These are phyloP conservation scores for Juglanconis juglandina DNA, from an alignment of 2,329 filamentous ascomycete genomes.

Conservation along the genomic window DNA sequence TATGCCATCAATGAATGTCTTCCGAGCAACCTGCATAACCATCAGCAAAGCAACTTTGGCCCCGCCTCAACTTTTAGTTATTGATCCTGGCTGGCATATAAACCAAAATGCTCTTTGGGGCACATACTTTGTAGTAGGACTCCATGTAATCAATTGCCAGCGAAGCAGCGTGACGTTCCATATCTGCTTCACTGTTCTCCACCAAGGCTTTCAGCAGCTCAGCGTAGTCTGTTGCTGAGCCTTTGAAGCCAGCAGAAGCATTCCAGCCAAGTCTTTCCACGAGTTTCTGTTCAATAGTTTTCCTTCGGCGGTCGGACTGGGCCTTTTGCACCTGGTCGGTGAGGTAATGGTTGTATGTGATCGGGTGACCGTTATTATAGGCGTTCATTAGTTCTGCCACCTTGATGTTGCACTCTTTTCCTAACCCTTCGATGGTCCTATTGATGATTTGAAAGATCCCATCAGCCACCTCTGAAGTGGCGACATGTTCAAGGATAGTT, in stretches of 20 bases:
- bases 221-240: background rate
- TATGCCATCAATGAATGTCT: no score
- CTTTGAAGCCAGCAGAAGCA: background rate
- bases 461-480: constrained; percentile 5
- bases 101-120: no score
- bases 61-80: no score
- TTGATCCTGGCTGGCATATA: no score
- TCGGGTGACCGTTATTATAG: constrained; percentile 30
- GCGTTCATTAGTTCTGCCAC: constrained; percentile 26
- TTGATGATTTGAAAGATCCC: constrained; percentile 20
- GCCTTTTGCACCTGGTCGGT: constrained; percentile 32
- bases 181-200: constrained; percentile 27
- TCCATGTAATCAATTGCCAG: constrained; percentile 38
- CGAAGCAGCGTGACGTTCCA: constrained; percentile 34
- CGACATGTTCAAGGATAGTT: constrained; percentile 21
- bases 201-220: background rate
- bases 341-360: constrained; percentile 38
- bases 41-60: no score
- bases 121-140: constrained; percentile 42
- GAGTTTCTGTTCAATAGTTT: background rate
- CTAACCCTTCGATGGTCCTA: constrained; percentile 22
- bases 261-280: no score
- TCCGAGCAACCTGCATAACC: no score
- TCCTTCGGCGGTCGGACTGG: constrained; percentile 13
- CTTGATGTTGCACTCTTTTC: constrained; percentile 22